Evolutionary conservation across 2,329 filamentous ascomycete species (phyloP).

Genomic region (Aspergillus luchuensis): DNA sequence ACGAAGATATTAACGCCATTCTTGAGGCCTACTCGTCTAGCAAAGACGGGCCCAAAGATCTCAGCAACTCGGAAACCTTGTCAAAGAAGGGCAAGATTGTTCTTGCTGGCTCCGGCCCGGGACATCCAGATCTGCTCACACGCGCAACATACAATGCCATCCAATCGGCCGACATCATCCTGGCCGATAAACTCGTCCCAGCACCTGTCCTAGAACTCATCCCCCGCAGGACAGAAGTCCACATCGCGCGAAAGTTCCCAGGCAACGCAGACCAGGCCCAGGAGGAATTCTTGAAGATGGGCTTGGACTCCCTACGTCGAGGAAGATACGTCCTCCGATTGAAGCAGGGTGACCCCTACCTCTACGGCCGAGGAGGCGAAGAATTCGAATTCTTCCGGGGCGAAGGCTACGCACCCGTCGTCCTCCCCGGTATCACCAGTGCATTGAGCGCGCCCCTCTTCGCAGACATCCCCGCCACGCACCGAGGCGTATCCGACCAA

Average conservation of each 20-base stretch:
- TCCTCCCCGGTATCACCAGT: slow-evolving; percentile 88
- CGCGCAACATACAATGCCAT: slow-evolving; percentile 56
- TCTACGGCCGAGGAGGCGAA: slow-evolving; percentile 93
- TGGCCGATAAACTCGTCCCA: slow-evolving; percentile 63
- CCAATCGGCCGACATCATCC: slow-evolving; percentile 49
- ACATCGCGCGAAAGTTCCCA: slow-evolving; percentile 95
- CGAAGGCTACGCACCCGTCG: slow-evolving; percentile 68
- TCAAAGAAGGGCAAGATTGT: slow-evolving; percentile 69
- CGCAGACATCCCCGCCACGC: slow-evolving; percentile 82
- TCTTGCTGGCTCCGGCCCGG: slow-evolving; percentile 87
- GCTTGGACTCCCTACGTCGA: slow-evolving; percentile 65
- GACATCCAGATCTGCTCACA: slow-evolving; percentile 89
- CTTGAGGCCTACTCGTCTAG: slow-evolving; percentile 67
- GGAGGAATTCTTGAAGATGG: slow-evolving; percentile 79
- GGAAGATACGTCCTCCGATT: slow-evolving; percentile 83
- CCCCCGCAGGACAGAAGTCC: slow-evolving; percentile 82
- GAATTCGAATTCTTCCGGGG: slow-evolving; percentile 81
- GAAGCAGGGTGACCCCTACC: slow-evolving; percentile 95
- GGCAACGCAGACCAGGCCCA: slow-evolving; percentile 95
- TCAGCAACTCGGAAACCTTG: slow-evolving; percentile 13
- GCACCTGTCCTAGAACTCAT: slow-evolving; percentile 84
- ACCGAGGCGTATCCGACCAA: slow-evolving; percentile 87
- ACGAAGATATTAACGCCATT: slow-evolving; percentile 75
- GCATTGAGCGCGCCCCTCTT: slow-evolving; percentile 86
- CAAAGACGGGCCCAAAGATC: slow-evolving; percentile 24